A percentile compares a stretch with the other conserved stretches of the same genome.
phyloP scores from a whole-genome alignment of 192 early-diverging fungal genomes.

The Dimargaris verticillata region DNA sequence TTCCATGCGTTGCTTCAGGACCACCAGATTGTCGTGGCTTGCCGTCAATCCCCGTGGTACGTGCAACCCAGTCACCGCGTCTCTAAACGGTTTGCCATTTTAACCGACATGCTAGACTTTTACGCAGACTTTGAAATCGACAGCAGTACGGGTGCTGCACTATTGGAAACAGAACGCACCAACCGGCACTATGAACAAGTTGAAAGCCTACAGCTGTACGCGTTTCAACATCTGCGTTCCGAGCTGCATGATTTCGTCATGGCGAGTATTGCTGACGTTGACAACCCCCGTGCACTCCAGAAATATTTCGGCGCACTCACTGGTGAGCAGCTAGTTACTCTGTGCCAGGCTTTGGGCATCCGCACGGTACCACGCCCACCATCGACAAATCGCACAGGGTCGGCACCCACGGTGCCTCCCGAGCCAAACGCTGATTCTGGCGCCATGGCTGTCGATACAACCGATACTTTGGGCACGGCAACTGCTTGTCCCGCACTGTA shows the following conservation, averaged over 20 bases:
- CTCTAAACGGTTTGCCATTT: slow-evolving; percentile 35
- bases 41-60: slow-evolving; percentile 11
- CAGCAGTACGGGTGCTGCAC: slow-evolving; percentile 57
- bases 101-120: slow-evolving; percentile 48
- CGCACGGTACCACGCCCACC: slow-evolving; percentile 22
- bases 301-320: slow-evolving; percentile 35
- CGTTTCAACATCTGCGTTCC: slow-evolving; percentile 48
- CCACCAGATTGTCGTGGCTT: slow-evolving; percentile 42
- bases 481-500: slow-evolving; percentile 14
- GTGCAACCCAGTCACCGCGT: not conserved
- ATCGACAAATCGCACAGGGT: too few species aligned
- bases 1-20: slow-evolving; percentile 68
- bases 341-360: slow-evolving; percentile 47
- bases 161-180: slow-evolving; percentile 46
- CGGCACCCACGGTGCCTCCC: not conserved
- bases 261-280: slow-evolving; percentile 50
- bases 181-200: slow-evolving; percentile 43
- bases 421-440: too few species aligned
- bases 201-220: slow-evolving; percentile 50
- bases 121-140: slow-evolving; percentile 70
- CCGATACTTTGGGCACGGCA: not conserved
- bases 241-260: slow-evolving; percentile 58
- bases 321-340: slow-evolving; percentile 25
- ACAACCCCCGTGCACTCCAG: slow-evolving; percentile 25
- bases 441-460: not conserved